Conservation (phyloP, 192 early-diverging fungal genomes). For the Coemansia brasiliensis region DNA sequence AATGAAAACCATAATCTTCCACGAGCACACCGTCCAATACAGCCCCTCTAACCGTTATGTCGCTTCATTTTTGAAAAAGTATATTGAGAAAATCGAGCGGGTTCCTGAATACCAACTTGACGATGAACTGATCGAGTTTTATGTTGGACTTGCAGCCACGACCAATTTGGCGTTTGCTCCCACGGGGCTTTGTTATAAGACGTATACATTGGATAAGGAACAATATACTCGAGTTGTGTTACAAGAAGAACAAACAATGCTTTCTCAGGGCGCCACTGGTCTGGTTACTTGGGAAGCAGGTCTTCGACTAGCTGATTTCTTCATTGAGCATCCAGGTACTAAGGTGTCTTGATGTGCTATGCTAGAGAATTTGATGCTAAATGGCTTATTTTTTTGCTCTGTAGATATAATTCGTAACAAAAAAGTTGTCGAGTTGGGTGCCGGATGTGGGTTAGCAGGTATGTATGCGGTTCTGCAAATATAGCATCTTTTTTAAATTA, state of each 20-base stretch:
- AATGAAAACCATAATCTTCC: constrained; percentile 49
- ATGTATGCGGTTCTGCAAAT: not conserved
- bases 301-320: constrained; percentile 56
- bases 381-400: not conserved
- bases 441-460: constrained; percentile 52
- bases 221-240: constrained; percentile 54
- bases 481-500: not conserved
- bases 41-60: constrained; percentile 47
- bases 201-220: constrained; percentile 45
- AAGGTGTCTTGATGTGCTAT: not conserved
- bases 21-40: constrained; percentile 42
- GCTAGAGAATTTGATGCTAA: not conserved
- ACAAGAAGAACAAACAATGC: constrained; percentile 54
- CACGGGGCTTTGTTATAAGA: constrained; percentile 44
- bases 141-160: constrained; percentile 32
- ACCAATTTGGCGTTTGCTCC: constrained; percentile 13
- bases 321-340: constrained; percentile 51
- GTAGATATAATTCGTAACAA: constrained; percentile 49
- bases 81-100: constrained; percentile 38
- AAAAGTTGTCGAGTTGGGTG: constrained; percentile 46
- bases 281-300: constrained; percentile 66
- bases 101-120: constrained; percentile 29
- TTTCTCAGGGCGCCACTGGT: constrained; percentile 64
- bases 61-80: constrained; percentile 43
- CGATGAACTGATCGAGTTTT: constrained; percentile 50